These are phyloP conservation scores for Gentiana dahurica DNA, from an alignment of 257 asterid genomes.

Conservation along the genomic window DNA sequence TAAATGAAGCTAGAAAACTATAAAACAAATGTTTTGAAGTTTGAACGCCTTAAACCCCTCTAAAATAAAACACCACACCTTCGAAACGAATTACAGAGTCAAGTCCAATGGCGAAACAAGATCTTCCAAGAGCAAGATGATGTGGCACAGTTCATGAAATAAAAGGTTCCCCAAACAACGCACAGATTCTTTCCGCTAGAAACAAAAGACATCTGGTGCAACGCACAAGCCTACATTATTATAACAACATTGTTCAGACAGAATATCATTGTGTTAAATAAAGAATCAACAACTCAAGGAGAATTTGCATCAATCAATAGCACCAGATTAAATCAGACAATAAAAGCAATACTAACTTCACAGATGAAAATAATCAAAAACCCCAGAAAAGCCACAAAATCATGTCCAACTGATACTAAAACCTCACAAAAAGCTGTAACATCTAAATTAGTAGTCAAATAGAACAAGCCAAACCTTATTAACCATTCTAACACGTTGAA, in stretches of 20 bases:
- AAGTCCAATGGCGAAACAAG: constrained; percentile 84
- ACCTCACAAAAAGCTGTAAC: no score
- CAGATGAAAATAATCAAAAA: no score
- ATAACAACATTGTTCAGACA: constrained; percentile 24
- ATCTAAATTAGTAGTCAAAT: no score
- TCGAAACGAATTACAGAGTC: constrained; percentile 21
- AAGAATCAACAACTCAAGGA: background rate
- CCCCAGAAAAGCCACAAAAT: no score
- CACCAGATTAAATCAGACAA: no score
- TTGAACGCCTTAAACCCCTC: constrained; percentile 16
- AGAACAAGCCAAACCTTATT: no score
- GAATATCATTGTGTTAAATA: constrained; percentile 1
- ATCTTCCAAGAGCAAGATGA: constrained; percentile 54
- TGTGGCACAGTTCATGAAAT: constrained; percentile 69
- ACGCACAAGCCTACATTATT: constrained; percentile 44
- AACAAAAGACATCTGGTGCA: constrained; percentile 91
- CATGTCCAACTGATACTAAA: no score
- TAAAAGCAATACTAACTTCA: no score
- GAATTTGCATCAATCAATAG: background rate
- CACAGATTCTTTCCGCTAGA: constrained; percentile 56
- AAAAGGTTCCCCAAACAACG: constrained; percentile 51
- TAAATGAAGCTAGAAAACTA: background rate
- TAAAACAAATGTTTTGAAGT: background rate
- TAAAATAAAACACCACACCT: constrained; percentile 7
- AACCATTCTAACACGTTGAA: no score